A percentile compares a stretch with the other conserved stretches of the same genome.
Evolutionary conservation across 2,329 filamentous ascomycete species (phyloP).

Genomic region (Aspergillus phoenicis): DNA sequence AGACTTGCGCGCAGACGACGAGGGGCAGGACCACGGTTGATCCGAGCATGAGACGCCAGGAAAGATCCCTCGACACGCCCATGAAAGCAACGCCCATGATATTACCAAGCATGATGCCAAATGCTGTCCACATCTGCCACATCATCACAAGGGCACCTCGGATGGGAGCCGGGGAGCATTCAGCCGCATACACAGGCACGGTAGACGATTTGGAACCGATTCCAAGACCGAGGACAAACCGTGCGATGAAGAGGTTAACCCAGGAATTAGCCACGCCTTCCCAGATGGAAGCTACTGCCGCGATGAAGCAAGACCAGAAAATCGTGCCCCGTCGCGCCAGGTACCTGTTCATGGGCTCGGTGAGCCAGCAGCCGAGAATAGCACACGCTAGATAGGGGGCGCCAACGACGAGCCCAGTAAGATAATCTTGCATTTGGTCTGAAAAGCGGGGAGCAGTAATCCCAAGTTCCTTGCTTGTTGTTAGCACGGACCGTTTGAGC

Average conservation of each 20-base stretch:
- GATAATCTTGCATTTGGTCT: conserved; percentile 30
- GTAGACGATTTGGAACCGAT: conserved; percentile 50
- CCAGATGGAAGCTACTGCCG: conserved; percentile 47
- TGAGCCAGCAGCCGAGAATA: conserved; percentile 52
- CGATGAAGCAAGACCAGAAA: conserved; percentile 46
- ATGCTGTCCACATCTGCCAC: conserved; percentile 55
- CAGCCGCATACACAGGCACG: conserved; percentile 52
- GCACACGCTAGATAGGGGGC: conserved; percentile 51
- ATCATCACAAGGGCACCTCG: conserved; percentile 55
- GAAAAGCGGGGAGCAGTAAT: conserved; percentile 13
- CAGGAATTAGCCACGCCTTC: conserved; percentile 47
- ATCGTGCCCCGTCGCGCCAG: conserved; percentile 51
- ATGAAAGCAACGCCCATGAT: conserved; percentile 53
- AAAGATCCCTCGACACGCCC: conserved; percentile 48
- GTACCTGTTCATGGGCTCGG: conserved; percentile 50
- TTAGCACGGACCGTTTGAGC: background rate
- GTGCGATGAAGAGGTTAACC: conserved; percentile 46
- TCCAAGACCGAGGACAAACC: conserved; percentile 47
- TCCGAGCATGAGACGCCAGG: conserved; percentile 71
- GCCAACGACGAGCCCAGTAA: conserved; percentile 49
- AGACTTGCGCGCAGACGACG: conserved; percentile 62
- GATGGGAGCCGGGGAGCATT: conserved; percentile 53
- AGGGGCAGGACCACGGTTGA: conserved; percentile 64
- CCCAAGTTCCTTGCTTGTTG: conserved; percentile 11
- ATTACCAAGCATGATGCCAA: conserved; percentile 52